These are phyloP conservation scores for Micractinium conductrix DNA, from an alignment of 139 green algal species.

Conservation along the genomic window DNA sequence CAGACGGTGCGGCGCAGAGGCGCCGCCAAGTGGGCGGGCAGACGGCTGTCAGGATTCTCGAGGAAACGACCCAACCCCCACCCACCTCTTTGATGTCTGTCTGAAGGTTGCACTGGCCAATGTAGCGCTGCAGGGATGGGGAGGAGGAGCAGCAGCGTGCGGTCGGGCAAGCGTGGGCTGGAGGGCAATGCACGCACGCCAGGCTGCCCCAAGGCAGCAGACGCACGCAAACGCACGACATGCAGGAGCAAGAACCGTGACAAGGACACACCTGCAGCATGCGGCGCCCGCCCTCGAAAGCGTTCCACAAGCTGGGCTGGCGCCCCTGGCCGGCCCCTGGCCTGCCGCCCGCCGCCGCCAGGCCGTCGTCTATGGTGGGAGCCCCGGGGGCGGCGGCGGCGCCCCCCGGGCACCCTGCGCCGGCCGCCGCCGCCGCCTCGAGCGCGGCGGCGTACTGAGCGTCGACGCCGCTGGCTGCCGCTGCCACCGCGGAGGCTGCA, in stretches of 20 bases:
- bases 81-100: constrained; percentile 97
- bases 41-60: no score
- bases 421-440: constrained; percentile 10
- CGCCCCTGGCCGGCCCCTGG: background rate
- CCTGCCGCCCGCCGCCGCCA: background rate
- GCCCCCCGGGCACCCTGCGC: background rate
- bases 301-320: constrained; percentile 21
- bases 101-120: constrained; percentile 67
- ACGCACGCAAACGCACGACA: background rate
- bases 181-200: background rate
- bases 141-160: background rate
- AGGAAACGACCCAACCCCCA: no score
- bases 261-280: background rate
- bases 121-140: constrained; percentile 36
- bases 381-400: background rate
- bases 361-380: background rate
- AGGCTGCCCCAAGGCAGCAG: background rate
- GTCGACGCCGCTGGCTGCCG: constrained; percentile 5
- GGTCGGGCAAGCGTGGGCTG: no score
- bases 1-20: no score
- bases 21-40: no score
- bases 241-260: background rate
- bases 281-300: constrained; percentile 31
- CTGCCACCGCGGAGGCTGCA: background rate
- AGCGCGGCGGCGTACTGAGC: constrained; percentile 16